Conservation (phyloP, 306 rosid genomes). For the Medicago ruthenica region DNA sequence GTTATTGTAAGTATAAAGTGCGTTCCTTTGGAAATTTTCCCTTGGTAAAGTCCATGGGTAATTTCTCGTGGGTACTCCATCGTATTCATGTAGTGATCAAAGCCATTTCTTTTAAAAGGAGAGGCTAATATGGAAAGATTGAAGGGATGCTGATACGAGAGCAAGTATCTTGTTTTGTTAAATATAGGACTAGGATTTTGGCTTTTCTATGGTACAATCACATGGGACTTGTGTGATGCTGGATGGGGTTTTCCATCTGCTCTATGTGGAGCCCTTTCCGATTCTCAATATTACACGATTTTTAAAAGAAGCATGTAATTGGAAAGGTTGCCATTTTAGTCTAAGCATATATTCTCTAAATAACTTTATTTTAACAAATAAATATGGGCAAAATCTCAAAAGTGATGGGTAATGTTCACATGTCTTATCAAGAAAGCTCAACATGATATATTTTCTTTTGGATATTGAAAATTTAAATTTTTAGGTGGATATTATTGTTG, state of each 20-base stretch:
- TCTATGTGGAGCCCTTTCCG: constrained; percentile 46
- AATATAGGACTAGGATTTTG: constrained; percentile 43
- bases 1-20: too few species aligned
- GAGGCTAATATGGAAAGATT: constrained; percentile 54
- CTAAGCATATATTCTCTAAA: constrained; percentile 45
- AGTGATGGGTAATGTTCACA: constrained; percentile 37
- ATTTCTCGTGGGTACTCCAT: too few species aligned
- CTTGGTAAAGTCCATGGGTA: too few species aligned
- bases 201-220: constrained; percentile 56
- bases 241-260: constrained; percentile 47
- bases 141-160: constrained; percentile 15
- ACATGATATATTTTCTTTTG: constrained; percentile 22
- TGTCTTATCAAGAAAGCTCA: constrained; percentile 43
- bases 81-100: not conserved
- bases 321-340: constrained; percentile 37
- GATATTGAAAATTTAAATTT: constrained; percentile 36
- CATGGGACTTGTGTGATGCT: constrained; percentile 52
- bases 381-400: constrained; percentile 41
- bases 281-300: constrained; percentile 34
- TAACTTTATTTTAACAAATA: constrained; percentile 41
- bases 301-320: constrained; percentile 43
- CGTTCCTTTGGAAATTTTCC: too few species aligned
- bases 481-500: constrained; percentile 23
- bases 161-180: constrained; percentile 39
- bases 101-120: constrained; percentile 44